A percentile compares a stretch with the other conserved stretches of the same genome.
phyloP scores from a whole-genome alignment of 2,329 filamentous ascomycete genomes.

The Botrytis elliptica region DNA sequence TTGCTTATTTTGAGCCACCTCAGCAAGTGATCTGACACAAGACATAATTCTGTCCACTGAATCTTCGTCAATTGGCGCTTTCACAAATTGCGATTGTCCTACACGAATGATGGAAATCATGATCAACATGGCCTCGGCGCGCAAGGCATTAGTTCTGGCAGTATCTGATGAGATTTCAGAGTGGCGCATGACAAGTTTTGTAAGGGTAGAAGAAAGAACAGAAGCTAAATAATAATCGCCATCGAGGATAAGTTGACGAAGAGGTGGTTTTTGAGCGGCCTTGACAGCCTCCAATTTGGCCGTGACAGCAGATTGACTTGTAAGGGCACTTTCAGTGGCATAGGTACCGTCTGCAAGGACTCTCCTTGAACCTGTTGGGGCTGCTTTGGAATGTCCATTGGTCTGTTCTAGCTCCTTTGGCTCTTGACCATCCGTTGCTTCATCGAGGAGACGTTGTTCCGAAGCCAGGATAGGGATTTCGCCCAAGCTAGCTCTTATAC shows the following conservation, averaged over 20 bases:
- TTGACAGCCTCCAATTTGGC: conserved; percentile 96
- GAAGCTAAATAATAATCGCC: conserved; percentile 96
- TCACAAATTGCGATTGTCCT: conserved; percentile 98
- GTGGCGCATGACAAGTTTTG: conserved; percentile 97
- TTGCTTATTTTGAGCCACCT: conserved; percentile 86
- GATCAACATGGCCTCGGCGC: conserved; percentile 97
- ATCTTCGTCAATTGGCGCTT: conserved; percentile 95
- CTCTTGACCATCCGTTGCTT: conserved; percentile 69
- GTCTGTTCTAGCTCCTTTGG: conserved; percentile 63
- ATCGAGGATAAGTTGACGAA: conserved; percentile 92
- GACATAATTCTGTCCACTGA: conserved; percentile 99
- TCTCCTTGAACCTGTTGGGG: conserved; percentile 81
- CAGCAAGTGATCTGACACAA: conserved; percentile 86
- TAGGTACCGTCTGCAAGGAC: conserved; percentile 96
- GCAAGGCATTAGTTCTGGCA: conserved; percentile 87
- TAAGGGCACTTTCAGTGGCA: conserved; percentile 92
- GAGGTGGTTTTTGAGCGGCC: conserved; percentile 90
- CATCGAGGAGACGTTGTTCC: conserved; percentile 87
- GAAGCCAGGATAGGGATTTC: conserved; percentile 97
- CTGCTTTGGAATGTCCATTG: conserved; percentile 78
- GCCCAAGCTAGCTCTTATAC: conserved; percentile 87
- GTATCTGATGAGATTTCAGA: conserved; percentile 85
- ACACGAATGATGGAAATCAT: conserved; percentile 99
- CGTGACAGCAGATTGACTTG: conserved; percentile 84
- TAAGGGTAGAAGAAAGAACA: conserved; percentile 91